A percentile compares a stretch with the other conserved stretches of the same genome.
phyloP scores from a whole-genome alignment of 441 rosid genomes.

The Iberis amara region DNA sequence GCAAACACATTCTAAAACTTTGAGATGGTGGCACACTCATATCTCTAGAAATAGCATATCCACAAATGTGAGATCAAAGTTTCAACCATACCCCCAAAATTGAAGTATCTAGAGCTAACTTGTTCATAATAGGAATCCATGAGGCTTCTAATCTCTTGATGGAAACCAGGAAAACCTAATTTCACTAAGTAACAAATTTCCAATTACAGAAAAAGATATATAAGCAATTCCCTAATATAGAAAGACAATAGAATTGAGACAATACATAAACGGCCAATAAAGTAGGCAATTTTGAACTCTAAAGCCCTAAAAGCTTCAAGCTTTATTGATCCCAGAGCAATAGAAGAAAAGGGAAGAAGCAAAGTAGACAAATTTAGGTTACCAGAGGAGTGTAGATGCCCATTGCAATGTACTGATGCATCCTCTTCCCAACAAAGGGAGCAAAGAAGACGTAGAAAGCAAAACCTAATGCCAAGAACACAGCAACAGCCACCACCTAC shows the following conservation, averaged over 20 bases:
- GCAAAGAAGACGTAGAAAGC: slow-evolving; percentile 98
- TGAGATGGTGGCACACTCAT: background rate
- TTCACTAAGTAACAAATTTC: slow-evolving; percentile 15
- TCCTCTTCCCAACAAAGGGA: slow-evolving; percentile 87
- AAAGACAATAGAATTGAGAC: slow-evolving; percentile 23
- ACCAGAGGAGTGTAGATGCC: slow-evolving; percentile 97
- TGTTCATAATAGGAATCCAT: background rate
- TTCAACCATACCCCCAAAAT: slow-evolving; percentile 3
- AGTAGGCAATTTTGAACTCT: slow-evolving; percentile 19
- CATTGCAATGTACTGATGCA: slow-evolving; percentile 65
- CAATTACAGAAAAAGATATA: slow-evolving; percentile 12
- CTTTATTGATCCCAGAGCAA: background rate
- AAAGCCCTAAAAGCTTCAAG: background rate
- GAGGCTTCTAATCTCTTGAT: background rate
- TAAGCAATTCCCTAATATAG: slow-evolving; percentile 9
- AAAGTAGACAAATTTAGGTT: slow-evolving; percentile 29
- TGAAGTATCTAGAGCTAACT: slow-evolving; percentile 12
- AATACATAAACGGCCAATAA: slow-evolving; percentile 15
- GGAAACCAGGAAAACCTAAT: slow-evolving; percentile 15
- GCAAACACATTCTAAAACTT: background rate
- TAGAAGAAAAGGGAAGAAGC: background rate
- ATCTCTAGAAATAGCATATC: slow-evolving; percentile 3
- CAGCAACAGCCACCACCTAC: slow-evolving; percentile 97
- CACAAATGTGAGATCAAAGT: background rate
- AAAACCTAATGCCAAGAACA: slow-evolving; percentile 92